Evolutionary conservation across 768 basidiomycete species (phyloP).

Genomic region (Sarcodon sp.): DNA sequence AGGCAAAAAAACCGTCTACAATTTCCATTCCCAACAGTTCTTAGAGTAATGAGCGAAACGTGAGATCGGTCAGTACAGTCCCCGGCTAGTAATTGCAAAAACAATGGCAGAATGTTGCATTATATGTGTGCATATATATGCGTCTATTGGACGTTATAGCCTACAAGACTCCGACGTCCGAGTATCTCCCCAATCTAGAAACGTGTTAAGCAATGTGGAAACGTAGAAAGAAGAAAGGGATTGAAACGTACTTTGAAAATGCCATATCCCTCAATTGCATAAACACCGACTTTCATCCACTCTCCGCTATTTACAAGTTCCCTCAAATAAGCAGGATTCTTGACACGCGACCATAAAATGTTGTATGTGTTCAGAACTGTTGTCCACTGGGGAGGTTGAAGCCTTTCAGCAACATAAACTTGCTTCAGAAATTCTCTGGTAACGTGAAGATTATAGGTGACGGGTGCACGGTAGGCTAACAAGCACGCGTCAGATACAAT

Average conservation of each 20-base stretch:
- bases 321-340: constrained; percentile 47
- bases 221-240: background rate
- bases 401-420: constrained; percentile 36
- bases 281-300: constrained; percentile 53
- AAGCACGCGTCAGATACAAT: background rate
- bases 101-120: too few relatives aligned
- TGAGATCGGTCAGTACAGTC: too few relatives aligned
- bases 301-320: constrained; percentile 49
- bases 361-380: constrained; percentile 47
- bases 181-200: constrained; percentile 77
- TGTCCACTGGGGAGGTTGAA: constrained; percentile 52
- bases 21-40: too few relatives aligned
- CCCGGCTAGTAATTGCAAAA: too few relatives aligned
- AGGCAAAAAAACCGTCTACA: too few relatives aligned
- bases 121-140: background rate
- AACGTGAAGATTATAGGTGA: constrained; percentile 71
- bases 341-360: constrained; percentile 50
- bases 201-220: background rate
- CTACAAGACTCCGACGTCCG: constrained; percentile 67
- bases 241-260: constrained; percentile 62
- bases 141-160: constrained; percentile 46
- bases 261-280: constrained; percentile 79
- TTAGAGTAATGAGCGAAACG: too few relatives aligned
- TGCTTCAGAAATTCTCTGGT: constrained; percentile 54
- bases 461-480: constrained; percentile 62